These are phyloP conservation scores for Parietaria judaica DNA, from an alignment of 306 rosid genomes.

Conservation along the genomic window DNA sequence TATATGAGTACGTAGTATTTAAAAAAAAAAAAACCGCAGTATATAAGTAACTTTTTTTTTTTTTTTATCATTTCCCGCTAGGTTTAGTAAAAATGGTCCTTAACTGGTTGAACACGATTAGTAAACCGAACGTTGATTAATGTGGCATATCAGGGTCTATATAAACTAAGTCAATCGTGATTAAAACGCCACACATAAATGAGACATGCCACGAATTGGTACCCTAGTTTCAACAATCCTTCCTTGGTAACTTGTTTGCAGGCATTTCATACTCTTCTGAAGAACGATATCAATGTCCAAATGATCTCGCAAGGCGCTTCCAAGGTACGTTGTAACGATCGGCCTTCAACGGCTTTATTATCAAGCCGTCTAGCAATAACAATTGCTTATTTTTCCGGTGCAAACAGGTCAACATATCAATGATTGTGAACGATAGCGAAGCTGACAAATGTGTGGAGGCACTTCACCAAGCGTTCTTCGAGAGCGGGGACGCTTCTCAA, in stretches of 20 bases:
- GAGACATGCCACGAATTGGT: too few species aligned
- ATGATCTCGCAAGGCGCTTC: conserved; percentile 98
- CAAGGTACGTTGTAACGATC: conserved; percentile 37
- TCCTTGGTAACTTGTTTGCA: conserved; percentile 25
- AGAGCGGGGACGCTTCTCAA: conserved; percentile 18
- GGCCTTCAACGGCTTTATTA: background rate
- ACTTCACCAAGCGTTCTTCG: conserved; percentile 72
- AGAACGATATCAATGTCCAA: conserved; percentile 76
- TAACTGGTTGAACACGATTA: too few species aligned
- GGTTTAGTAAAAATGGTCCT: too few species aligned
- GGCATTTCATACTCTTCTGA: conserved; percentile 74
- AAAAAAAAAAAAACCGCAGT: too few species aligned
- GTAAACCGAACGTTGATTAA: too few species aligned
- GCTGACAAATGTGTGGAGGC: conserved; percentile 78
- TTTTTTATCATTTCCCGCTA: too few species aligned
- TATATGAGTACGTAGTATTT: too few species aligned
- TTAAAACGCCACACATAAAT: too few species aligned
- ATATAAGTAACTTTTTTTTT: too few species aligned
- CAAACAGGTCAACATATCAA: conserved; percentile 73
- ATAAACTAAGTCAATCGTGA: too few species aligned
- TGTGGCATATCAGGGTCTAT: too few species aligned
- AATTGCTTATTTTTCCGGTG: background rate
- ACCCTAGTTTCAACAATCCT: background rate
- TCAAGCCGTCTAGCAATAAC: background rate
- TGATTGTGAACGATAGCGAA: conserved; percentile 75